Percentiles rank a stretch among this genome's conserved stretches.
Conservation (phyloP, 306 rosid species). For the Rubus idaeus region DNA sequence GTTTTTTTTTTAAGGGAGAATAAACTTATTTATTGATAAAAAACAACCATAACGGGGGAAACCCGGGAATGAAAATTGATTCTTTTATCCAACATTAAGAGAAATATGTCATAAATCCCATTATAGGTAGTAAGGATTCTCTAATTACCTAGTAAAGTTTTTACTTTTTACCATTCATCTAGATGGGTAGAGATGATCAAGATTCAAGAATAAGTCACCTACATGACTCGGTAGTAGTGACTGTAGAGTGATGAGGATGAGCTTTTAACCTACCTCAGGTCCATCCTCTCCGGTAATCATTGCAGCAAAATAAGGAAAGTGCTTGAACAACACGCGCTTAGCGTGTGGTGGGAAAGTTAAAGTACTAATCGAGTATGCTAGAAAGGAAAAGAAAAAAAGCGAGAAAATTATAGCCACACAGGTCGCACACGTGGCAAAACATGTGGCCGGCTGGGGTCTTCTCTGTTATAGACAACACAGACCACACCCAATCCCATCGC, state of each 20-base stretch:
- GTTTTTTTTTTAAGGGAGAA: too few species aligned
- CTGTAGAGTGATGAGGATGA: neutral
- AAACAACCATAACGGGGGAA: too few species aligned
- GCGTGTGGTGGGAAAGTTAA: neutral
- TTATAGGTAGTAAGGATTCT: neutral
- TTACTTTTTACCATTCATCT: too few species aligned
- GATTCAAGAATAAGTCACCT: too few species aligned
- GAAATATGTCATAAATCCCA: too few species aligned
- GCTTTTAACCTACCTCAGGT: neutral
- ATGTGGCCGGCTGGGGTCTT: neutral
- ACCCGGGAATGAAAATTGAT: too few species aligned
- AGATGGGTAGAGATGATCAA: too few species aligned
- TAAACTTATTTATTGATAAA: too few species aligned
- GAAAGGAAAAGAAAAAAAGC: neutral
- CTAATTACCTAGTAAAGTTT: neutral
- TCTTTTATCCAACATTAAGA: too few species aligned
- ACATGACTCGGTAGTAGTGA: neutral
- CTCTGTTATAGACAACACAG: neutral
- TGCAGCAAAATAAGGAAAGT: neutral
- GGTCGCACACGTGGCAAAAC: neutral
- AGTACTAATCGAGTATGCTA: neutral
- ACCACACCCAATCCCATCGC: slow-evolving; percentile 4
- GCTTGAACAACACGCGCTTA: neutral
- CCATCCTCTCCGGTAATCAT: neutral
- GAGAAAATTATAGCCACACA: neutral